Percentiles rank a stretch among this genome's conserved stretches.
These are phyloP conservation scores for Lasiosphaeria miniovina DNA, from an alignment of 495 filamentous ascomycete genomes.

Conservation along the genomic window DNA sequence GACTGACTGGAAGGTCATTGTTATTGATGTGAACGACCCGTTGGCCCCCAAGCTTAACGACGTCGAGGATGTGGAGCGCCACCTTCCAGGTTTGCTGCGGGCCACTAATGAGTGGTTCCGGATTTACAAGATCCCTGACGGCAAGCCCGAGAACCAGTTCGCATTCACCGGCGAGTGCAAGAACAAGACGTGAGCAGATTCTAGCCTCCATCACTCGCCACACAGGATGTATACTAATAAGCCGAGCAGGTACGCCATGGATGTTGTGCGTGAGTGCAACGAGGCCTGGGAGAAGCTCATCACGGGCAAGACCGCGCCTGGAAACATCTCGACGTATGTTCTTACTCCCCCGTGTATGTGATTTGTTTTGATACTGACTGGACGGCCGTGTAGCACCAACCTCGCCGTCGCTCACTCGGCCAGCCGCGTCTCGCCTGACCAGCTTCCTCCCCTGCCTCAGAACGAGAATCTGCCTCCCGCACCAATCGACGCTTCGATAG, in stretches of 20 bases:
- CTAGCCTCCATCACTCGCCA: background rate
- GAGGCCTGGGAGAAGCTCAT: slow-evolving; percentile 98
- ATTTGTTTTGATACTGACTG: slow-evolving; percentile 3
- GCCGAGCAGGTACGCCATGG: slow-evolving; percentile 71
- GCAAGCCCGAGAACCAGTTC: slow-evolving; percentile 99
- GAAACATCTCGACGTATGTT: slow-evolving; percentile 79
- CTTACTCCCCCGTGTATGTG: background rate
- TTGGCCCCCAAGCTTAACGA: slow-evolving; percentile 95
- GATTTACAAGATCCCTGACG: slow-evolving; percentile 99
- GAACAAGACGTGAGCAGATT: slow-evolving; percentile 79
- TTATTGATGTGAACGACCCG: slow-evolving; percentile 97
- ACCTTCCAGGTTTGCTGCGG: slow-evolving; percentile 91
- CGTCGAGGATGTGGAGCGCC: slow-evolving; percentile 98
- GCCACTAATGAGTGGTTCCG: slow-evolving; percentile 99
- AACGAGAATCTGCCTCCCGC: slow-evolving; percentile 76
- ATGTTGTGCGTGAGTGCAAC: slow-evolving; percentile 90
- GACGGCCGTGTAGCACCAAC: slow-evolving; percentile 62
- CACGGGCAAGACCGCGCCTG: slow-evolving; percentile 74
- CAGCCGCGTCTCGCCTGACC: slow-evolving; percentile 58
- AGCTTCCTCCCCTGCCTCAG: slow-evolving; percentile 68
- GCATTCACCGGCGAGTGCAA: slow-evolving; percentile 99
- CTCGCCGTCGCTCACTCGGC: slow-evolving; percentile 65
- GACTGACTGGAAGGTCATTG: slow-evolving; percentile 99
- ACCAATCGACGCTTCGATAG: slow-evolving; percentile 91
- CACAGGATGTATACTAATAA: slow-evolving; percentile 22